Conservation (phyloP, 192 early-diverging fungal species). For the Geranomyces michiganensis region DNA sequence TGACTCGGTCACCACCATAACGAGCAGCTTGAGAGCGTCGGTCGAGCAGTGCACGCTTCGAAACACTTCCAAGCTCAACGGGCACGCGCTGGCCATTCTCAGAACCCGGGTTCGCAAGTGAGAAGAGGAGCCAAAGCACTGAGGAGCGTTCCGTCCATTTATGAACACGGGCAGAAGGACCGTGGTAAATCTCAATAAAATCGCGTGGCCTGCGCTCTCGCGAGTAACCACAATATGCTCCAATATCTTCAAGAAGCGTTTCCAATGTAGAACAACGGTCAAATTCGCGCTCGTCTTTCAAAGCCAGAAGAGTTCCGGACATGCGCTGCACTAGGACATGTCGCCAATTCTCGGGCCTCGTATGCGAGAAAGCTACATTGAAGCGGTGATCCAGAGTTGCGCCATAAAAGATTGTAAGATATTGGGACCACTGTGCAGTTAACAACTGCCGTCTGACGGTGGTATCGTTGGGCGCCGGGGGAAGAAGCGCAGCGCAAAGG, state of each 20-base stretch:
- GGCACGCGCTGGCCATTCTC: background rate
- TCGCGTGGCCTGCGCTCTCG: background rate
- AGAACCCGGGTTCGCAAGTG: background rate
- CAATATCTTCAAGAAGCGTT: background rate
- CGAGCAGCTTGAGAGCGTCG: too few species aligned
- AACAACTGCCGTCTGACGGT: background rate
- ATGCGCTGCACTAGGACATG: background rate
- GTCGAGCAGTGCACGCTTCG: too few species aligned
- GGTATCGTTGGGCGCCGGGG: background rate
- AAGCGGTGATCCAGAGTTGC: too few species aligned
- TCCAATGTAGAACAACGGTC: background rate
- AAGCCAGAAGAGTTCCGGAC: background rate
- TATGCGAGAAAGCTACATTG: too few species aligned
- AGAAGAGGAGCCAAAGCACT: slow-evolving; percentile 16
- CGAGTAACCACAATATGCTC: slow-evolving; percentile 8
- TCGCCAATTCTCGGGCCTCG: too few species aligned
- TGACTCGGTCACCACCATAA: background rate
- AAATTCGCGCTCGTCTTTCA: slow-evolving; percentile 10
- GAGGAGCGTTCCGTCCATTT: background rate
- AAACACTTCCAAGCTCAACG: too few species aligned
- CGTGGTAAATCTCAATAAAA: background rate
- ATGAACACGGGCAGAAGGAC: background rate
- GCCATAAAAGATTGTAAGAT: too few species aligned
- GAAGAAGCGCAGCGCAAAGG: background rate
- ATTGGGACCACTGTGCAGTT: too few species aligned